phyloP scores from a whole-genome alignment of 306 rosid genomes.

The Abrus precatorius region DNA sequence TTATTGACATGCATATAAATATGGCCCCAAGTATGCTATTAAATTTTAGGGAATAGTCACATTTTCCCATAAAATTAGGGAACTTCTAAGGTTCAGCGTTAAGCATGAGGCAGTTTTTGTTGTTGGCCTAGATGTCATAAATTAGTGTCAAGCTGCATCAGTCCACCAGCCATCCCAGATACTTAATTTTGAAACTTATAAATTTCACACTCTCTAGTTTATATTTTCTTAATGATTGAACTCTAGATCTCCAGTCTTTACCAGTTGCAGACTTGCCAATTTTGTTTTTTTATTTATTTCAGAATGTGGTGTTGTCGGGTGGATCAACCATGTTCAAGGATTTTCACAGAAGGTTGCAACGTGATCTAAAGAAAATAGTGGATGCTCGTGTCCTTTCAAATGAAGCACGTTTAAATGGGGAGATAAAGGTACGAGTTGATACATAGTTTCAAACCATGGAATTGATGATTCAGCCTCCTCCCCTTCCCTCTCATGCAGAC shows the following conservation, averaged over 20 bases:
- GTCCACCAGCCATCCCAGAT: slow-evolving; percentile 1
- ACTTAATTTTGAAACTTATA: slow-evolving; percentile 11
- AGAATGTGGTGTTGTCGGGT: slow-evolving; percentile 96
- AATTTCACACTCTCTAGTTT: slow-evolving; percentile 19
- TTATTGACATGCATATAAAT: slow-evolving; percentile 19
- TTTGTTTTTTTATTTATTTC: slow-evolving; percentile 44
- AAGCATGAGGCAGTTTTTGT: slow-evolving; percentile 17
- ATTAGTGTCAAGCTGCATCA: slow-evolving; percentile 9
- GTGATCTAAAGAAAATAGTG: slow-evolving; percentile 93
- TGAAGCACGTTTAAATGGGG: slow-evolving; percentile 83
- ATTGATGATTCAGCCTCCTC: slow-evolving; percentile 6
- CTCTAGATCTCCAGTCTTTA: no score
- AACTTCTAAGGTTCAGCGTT: slow-evolving; percentile 25
- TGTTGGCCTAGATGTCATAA: slow-evolving; percentile 31
- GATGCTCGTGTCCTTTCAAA: slow-evolving; percentile 91
- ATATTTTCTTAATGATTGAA: slow-evolving; percentile 19
- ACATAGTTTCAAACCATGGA: background rate
- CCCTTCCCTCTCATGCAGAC: background rate
- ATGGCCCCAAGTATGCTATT: slow-evolving; percentile 6
- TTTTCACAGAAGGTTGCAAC: slow-evolving; percentile 96
- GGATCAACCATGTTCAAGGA: slow-evolving; percentile 99
- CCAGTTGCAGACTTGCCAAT: no score
- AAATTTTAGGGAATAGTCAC: slow-evolving; percentile 1
- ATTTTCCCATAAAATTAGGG: slow-evolving; percentile 1
- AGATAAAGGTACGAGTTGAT: slow-evolving; percentile 68